Conservation (phyloP, 371 early-diverging fungal genomes). For the Thermomucor indicae-seudaticae region DNA sequence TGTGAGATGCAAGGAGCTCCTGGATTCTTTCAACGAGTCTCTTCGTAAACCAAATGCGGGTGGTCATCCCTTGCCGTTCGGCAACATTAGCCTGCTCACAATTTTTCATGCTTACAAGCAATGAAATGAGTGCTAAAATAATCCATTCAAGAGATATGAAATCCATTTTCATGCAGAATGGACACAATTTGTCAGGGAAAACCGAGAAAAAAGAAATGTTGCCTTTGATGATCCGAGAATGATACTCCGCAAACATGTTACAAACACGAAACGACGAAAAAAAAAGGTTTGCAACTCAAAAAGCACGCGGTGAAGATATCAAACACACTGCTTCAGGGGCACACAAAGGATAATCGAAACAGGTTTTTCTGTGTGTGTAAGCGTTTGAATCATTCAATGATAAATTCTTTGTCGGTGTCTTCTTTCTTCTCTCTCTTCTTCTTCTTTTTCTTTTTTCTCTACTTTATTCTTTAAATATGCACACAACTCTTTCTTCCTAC, state of each 20-base stretch:
- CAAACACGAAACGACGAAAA: neutral
- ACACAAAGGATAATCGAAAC: neutral
- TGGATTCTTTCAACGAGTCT: no score
- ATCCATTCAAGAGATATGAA: no score
- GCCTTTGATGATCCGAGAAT: no score
- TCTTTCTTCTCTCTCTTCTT: slow-evolving; percentile 3
- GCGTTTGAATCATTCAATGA: neutral
- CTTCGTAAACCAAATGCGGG: no score
- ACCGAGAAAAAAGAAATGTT: no score
- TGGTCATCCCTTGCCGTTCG: no score
- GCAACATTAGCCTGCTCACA: no score
- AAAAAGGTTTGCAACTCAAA: neutral
- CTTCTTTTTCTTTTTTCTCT: slow-evolving; percentile 7
- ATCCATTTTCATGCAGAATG: no score
- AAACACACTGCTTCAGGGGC: neutral
- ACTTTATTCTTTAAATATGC: neutral
- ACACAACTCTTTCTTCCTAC: neutral
- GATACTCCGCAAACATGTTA: neutral
- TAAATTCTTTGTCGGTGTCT: slow-evolving; percentile 1
- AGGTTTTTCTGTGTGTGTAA: neutral
- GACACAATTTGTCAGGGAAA: no score
- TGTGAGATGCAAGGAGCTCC: no score
- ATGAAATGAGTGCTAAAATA: no score
- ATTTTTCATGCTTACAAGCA: no score
- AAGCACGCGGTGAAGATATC: neutral